Base-by-base conservation (phyloP, 2,329 filamentous ascomycete genomes). In the Ampelomyces quisqualis region DNA sequence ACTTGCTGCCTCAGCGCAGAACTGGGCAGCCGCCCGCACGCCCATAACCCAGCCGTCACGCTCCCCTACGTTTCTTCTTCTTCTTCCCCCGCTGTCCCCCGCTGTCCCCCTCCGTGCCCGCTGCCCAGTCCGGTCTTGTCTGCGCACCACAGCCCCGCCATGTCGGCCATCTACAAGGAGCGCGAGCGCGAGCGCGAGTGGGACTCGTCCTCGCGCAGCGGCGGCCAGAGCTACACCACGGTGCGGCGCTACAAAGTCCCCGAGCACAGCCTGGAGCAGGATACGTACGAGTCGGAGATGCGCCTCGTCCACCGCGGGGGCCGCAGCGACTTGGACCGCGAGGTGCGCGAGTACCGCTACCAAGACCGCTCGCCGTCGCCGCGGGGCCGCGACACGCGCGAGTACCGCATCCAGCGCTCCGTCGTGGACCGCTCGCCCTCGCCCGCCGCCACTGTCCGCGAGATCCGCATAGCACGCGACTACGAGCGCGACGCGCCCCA, bases 211-310 rank as follows among this genome's bases (percentile, higher is more conserved):
- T 51, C 54, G 31, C 53, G 54, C 38, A 53, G 57, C 58, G 68
- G 68, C 45, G 72, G 48, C 19, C 64, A 64, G 46, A 62, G 68
- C 47, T 77, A 75, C 55, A 78, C 75, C 50, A 79, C 77, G 5
- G 75, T 83, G 53, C 80, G 79, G 60, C 78, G 80, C 55, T 84
- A 84, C 70, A 73, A 74, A 47, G 64, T 76, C n/a, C 75, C 75
- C 34, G 74, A 78, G 34, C 53, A 54, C 38, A 68, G 68, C 42
- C 67, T 72, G 24, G 61, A 69, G 31, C 62, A 67, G 35, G 71
- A 73, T 43, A 61, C 59, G 20, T 70, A 71, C 53, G 70, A 74
- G 46, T 67, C 73, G 37, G 74, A 77, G 53, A 74, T 75, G 51
- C 70, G 73, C 41, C 70, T 79, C 45, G 69, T 75, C 45, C 70